Evolutionary conservation across 208 protist species (phyloP), one percentile per base, ranked within the genome.

Genomic region (Leishmania mexicana): DNA sequence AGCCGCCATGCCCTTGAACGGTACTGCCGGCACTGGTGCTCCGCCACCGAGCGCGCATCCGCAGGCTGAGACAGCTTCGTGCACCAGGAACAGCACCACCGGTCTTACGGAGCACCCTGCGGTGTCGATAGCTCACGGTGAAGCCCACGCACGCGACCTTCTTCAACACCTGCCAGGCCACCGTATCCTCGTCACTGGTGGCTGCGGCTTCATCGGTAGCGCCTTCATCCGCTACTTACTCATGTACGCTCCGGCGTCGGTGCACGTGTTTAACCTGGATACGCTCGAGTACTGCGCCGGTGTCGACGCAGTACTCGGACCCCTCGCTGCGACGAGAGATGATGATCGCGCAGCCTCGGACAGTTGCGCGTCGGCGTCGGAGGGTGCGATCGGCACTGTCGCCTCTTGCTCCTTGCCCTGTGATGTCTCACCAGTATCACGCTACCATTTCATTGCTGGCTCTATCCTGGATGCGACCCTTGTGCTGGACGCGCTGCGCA

Each of bases 251-350:
- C 97, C 98, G 78, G 81, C 92, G 0, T 79, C 94, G 3, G 80
- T 89, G 77, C 84, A 90, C 47, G 85, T 99, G 17, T 89, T 96
- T 73, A 93, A 91, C 80, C 65, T 98, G 11, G 98, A 99, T 88
- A 97, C 89, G 81, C 58, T 99, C 54, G 93, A 98, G 81, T 99
- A 99, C 85, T 99, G 97, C 80, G 85, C 96, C 10, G 57, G 81
- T 21, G 68, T 72, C 1, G 75, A 79, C 15, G 35, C 62, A 62
- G 28, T 75, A 3, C 47, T 83, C n/a, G 31, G 38, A 28, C 1
- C 53, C 21, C 89, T 79, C 64, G 21, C 68, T 49, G 13, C 40
- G 17, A 31, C 40, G 10, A 21, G 68, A 73, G 68, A 73, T 17
- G 40, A 10, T 21, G 24, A 75, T 40, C 2, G 40, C 7, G 80